phyloP scores from a whole-genome alignment of 768 basidiomycete species.

The Hemileccinum rubropunctum region DNA sequence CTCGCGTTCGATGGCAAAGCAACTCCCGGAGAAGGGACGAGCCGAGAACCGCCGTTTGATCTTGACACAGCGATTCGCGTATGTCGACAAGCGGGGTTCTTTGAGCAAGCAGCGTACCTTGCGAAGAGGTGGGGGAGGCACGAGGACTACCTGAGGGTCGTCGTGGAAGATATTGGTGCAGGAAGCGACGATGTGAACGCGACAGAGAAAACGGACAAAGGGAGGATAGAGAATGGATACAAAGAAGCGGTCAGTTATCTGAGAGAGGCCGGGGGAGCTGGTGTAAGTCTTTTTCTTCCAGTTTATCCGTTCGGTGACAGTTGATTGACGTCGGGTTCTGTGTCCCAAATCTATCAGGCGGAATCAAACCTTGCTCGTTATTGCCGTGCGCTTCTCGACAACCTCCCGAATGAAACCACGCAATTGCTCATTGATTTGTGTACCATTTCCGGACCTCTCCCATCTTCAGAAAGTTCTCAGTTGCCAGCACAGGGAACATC shows the following conservation, averaged over 20 bases:
- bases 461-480: slow-evolving; percentile 28
- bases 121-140: slow-evolving; percentile 90
- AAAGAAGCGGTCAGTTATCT: slow-evolving; percentile 81
- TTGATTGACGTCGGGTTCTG: neutral
- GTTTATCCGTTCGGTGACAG: neutral
- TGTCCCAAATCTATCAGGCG: slow-evolving; percentile 47
- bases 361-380: slow-evolving; percentile 86
- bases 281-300: slow-evolving; percentile 47
- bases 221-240: slow-evolving; percentile 46
- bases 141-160: slow-evolving; percentile 90
- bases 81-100: slow-evolving; percentile 95
- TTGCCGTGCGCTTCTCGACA: slow-evolving; percentile 80
- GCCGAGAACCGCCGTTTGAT: slow-evolving; percentile 87
- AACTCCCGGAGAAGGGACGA: slow-evolving; percentile 37
- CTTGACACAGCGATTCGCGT: slow-evolving; percentile 96
- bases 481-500: slow-evolving; percentile 22
- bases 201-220: slow-evolving; percentile 16
- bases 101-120: slow-evolving; percentile 90
- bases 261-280: slow-evolving; percentile 71
- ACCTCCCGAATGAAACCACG: slow-evolving; percentile 85
- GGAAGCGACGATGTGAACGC: slow-evolving; percentile 8
- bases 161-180: slow-evolving; percentile 82
- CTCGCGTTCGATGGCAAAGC: slow-evolving; percentile 17
- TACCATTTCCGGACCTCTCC: slow-evolving; percentile 56
- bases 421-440: slow-evolving; percentile 90